These are phyloP conservation scores for Pichia pseudocactophila DNA, from an alignment of 805 yeast species.

Conservation along the genomic window DNA sequence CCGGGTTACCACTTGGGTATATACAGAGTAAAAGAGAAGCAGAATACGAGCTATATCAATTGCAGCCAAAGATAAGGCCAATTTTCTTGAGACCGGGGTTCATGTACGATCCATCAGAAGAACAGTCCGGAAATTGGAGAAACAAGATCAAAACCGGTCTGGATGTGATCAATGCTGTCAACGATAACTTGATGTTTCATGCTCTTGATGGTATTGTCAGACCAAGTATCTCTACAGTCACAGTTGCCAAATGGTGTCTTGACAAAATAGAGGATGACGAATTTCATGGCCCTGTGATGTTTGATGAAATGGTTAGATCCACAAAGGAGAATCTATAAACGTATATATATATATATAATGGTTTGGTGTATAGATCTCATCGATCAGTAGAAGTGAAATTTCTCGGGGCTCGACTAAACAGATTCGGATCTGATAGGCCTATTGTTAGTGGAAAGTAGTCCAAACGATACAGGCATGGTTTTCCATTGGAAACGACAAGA, in stretches of 20 bases:
- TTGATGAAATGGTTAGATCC: constrained; percentile 38
- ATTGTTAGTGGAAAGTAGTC: no score
- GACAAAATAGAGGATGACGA: constrained; percentile 42
- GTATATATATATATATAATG: no score
- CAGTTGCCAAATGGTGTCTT: constrained; percentile 52
- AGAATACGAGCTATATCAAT: constrained; percentile 42
- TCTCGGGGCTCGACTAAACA: no score
- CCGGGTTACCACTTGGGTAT: constrained; percentile 62
- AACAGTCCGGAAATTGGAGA: constrained; percentile 26
- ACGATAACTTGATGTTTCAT: constrained; percentile 34
- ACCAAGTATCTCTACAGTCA: constrained; percentile 59
- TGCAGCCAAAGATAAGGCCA: constrained; percentile 43
- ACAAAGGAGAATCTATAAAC: not conserved
- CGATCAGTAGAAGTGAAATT: no score
- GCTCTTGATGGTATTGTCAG: constrained; percentile 42
- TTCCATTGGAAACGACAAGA: no score
- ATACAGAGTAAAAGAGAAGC: constrained; percentile 71
- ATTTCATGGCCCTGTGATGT: constrained; percentile 48
- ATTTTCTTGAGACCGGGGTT: constrained; percentile 75
- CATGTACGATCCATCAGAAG: constrained; percentile 51
- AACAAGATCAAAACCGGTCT: constrained; percentile 35
- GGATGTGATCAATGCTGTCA: constrained; percentile 35
- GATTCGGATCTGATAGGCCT: no score
- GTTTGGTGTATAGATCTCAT: no score
- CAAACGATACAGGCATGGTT: no score